Evolutionary conservation across 2,329 filamentous ascomycete species (phyloP), one percentile per base, ranked within the genome.

Genomic region (Aureobasidium sp.): DNA sequence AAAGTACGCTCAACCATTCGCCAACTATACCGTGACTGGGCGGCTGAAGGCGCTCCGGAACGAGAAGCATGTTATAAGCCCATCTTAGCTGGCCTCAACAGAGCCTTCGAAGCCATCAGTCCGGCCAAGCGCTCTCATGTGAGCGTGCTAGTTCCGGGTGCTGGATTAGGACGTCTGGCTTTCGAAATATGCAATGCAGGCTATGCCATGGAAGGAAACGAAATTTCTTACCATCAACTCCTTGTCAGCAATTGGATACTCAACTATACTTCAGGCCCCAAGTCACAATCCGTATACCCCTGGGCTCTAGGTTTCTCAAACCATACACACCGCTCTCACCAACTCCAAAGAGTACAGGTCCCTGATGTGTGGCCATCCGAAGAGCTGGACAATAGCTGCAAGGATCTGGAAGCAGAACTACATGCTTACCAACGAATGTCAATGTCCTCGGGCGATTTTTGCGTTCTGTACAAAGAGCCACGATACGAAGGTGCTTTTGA

Each of bases 151-250:
- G 86, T 97, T 0, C 94, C 94, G 0, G 94, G 94, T 0, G 92
- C 93, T 4, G 94, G 94, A 0, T 78, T 99, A 2, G 94, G 90
- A 2, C 83, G 94, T 15, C 78, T 97, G 2, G 89, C 97, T 0
- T 95, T 95, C 68, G 94, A 99, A 46, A 78, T 97, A 15, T 90
- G 87, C 70, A 77, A 77, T 29, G 78, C 77, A 1, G 92, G 94
- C 11, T 95, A 85, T 72, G 76, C 82, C 11, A 83, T 85, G 0
- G 91, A 96, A 72, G 93, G 93, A 29, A 97, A 96, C 70, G 78
- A 99, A 74, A 95, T 97, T 63, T 96, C 92, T 2, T 97, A 95
- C 70, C 94, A 99, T 72, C 90, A 96, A 71, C 82, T 99, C n/a
- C 79, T 97, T 61, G 90, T 90, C 1, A 95, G 89, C 61, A 83